A percentile compares a stretch with the other conserved stretches of the same genome.
Conservation (phyloP, 1,284 basidiomycete genomes). For the Caloboletus inedulis region DNA sequence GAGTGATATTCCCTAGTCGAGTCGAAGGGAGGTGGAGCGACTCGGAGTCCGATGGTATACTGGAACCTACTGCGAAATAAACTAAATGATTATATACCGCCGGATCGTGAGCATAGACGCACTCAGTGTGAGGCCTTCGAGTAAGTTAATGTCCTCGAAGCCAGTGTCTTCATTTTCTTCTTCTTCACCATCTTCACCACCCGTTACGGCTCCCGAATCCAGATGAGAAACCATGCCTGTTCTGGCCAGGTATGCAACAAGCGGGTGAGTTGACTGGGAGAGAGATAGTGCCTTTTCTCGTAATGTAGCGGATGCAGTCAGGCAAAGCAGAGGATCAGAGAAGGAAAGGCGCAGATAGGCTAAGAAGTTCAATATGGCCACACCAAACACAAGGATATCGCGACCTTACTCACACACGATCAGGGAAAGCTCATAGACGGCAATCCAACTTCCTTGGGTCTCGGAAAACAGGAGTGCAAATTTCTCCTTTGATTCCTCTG, state of each 20-base stretch:
- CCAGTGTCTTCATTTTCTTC: conserved; percentile 44
- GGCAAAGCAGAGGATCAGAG: conserved; percentile 69
- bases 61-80: conserved; percentile 40
- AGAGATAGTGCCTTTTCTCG: conserved; percentile 63
- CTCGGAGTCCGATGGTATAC: conserved; percentile 38
- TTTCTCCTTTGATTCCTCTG: conserved; percentile 47
- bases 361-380: conserved; percentile 25
- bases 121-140: conserved; percentile 64
- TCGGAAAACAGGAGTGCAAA: conserved; percentile 65
- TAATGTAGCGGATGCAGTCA: conserved; percentile 78
- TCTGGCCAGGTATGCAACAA: conserved; percentile 46
- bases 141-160: conserved; percentile 77
- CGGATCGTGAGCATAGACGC: conserved; percentile 13
- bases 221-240: conserved; percentile 18
- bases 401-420: conserved; percentile 62
- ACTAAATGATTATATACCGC: neutral
- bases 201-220: conserved; percentile 23
- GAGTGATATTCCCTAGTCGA: conserved; percentile 59
- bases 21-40: conserved; percentile 56
- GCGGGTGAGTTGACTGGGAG: conserved; percentile 50
- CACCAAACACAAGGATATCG: neutral
- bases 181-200: conserved; percentile 16
- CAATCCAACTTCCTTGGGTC: conserved; percentile 61
- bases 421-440: conserved; percentile 69
- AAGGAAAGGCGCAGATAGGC: conserved; percentile 74